A percentile compares a stretch with the other conserved stretches of the same genome.
These are phyloP conservation scores for Cercospora nicotianae DNA, from an alignment of 2,329 filamentous ascomycete species.

Conservation along the genomic window DNA sequence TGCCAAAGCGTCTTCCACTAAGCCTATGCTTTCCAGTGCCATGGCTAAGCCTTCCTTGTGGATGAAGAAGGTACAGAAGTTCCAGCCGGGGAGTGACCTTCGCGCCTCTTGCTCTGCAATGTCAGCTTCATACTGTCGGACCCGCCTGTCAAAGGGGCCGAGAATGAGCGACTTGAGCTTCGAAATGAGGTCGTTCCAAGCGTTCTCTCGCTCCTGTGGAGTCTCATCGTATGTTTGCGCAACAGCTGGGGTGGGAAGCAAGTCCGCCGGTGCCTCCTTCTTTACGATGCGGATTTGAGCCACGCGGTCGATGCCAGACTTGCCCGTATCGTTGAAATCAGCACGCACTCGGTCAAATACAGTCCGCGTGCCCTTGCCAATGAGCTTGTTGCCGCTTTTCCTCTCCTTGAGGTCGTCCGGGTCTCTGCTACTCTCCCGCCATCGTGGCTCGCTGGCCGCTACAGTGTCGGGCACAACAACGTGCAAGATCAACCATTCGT, in stretches of 20 bases:
- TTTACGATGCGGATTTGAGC: conserved; percentile 77
- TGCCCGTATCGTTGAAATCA: conserved; percentile 82
- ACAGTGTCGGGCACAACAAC: conserved; percentile 85
- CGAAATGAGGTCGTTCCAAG: conserved; percentile 78
- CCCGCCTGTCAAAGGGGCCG: conserved; percentile 83
- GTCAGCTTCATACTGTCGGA: conserved; percentile 94
- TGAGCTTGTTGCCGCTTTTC: conserved; percentile 68
- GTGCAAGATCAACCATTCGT: conserved; percentile 92
- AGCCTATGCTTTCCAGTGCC: conserved; percentile 92
- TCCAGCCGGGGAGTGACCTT: conserved; percentile 87
- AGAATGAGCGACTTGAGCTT: conserved; percentile 88
- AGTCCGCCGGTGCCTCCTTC: conserved; percentile 46
- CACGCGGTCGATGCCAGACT: conserved; percentile 72
- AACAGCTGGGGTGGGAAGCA: conserved; percentile 48
- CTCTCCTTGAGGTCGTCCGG: conserved; percentile 65
- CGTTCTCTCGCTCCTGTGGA: conserved; percentile 73
- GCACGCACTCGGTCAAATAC: conserved; percentile 85
- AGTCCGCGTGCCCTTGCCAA: conserved; percentile 73
- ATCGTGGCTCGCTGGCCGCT: conserved; percentile 74
- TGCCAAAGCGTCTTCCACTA: conserved; percentile 91
- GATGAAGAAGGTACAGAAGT: conserved; percentile 99
- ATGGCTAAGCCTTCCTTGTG: conserved; percentile 91
- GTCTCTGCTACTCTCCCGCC: conserved; percentile 50
- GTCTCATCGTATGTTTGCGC: conserved; percentile 63
- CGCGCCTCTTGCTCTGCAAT: conserved; percentile 92